Evolutionary conservation across 208 protist species (phyloP).

Genomic region (Leptomonas seymouri): DNA sequence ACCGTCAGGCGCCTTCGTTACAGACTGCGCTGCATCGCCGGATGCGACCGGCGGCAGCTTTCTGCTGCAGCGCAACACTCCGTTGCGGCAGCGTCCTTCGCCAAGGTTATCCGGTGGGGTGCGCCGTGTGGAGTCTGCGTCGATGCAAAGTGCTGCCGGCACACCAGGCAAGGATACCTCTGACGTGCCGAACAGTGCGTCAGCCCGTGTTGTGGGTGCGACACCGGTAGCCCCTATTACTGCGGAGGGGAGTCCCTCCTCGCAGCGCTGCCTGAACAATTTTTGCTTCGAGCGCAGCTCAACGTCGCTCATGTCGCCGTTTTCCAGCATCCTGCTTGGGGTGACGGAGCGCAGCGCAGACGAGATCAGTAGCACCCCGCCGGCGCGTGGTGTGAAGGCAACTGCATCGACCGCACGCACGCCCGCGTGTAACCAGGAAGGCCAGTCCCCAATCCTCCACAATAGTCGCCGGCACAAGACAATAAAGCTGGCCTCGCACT

Average conservation of each 20-base stretch:
- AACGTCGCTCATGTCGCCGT: constrained; percentile 9
- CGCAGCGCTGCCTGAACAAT: constrained; percentile 5
- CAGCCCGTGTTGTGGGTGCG: neutral
- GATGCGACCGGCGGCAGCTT: neutral
- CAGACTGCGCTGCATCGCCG: neutral
- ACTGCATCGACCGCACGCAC: neutral
- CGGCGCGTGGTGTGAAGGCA: neutral
- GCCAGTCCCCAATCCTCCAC: constrained; percentile 4
- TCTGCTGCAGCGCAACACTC: constrained; percentile 18
- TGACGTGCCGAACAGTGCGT: neutral
- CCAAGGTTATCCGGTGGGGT: constrained; percentile 2
- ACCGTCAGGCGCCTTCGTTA: neutral
- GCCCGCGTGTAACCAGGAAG: constrained; percentile 8
- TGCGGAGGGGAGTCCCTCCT: neutral
- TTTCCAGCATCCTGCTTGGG: constrained; percentile 8
- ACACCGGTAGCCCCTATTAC: neutral
- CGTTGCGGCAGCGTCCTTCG: constrained; percentile 16
- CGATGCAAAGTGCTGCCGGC: neutral
- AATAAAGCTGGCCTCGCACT: constrained; percentile 1
- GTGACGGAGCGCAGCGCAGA: constrained; percentile 2
- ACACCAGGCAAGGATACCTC: neutral
- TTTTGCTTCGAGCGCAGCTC: constrained; percentile 12
- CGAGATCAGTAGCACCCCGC: constrained; percentile 8
- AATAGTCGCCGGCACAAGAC: constrained; percentile 8
- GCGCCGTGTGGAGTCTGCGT: neutral